Base-by-base conservation (phyloP, 1,139 yeast species). In the Yamadazyma kanchanaburiensis region DNA sequence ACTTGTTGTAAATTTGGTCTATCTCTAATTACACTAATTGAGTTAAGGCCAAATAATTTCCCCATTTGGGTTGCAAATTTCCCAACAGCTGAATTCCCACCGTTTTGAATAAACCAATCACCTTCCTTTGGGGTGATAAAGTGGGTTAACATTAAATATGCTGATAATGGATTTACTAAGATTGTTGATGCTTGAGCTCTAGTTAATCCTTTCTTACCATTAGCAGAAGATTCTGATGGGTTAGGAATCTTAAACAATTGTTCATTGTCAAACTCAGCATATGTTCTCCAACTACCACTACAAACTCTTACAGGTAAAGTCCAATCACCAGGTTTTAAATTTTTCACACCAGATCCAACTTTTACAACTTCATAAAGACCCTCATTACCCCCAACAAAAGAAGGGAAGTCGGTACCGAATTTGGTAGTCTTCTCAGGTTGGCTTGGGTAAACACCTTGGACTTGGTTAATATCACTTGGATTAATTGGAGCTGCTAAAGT, bases 41-140 rank as follows among this genome's bases (percentile, higher is more conserved):
- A 85, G 48, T 87, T 86, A 52, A 80, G 57, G 1, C 95, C 96
- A 55, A 83, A 69, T 24, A 80, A 62, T 42, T 75, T 74, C 21
- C 86, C 96, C 35, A 94, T 74, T 58, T 91, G 99, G 28, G 88
- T 71, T 5, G 95, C 97, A 43, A 85, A 82, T 46, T 88, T 80
- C n/a, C 96, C 96, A 9, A 91, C 98, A 14, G 94, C 95, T 6
- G 96, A 86, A 43, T 87, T 91, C 24, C 96, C 97, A 22, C 96
- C 98, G 51, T 91, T 91, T 59, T 91, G 98, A 41, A 94, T 79
- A 45, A 91, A 76, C 96, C 96, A 94, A 55, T 91, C 96, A 8
- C 89, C 91, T 3, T 78, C 67, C 26, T 55, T 51, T 55, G 85
- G 69, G 28, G 77, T 67, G 27, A 70, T 73, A 51, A 76, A 86